Conservation (phyloP, 805 yeast species). For the Saturnispora ahearnii region DNA sequence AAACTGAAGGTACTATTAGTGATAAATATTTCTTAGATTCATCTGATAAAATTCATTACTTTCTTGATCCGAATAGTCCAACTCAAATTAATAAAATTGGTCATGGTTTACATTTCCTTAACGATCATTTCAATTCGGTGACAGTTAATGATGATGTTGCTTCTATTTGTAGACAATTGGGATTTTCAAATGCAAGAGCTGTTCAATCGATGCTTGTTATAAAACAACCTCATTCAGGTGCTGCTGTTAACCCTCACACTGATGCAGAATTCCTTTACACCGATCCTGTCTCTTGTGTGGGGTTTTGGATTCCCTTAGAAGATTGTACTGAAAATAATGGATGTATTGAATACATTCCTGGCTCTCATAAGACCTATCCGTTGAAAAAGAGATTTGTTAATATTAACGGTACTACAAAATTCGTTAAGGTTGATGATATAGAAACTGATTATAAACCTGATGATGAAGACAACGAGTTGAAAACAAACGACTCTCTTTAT, state of each 20-base stretch:
- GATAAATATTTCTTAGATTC: conserved; percentile 64
- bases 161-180: conserved; percentile 43
- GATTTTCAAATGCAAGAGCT: conserved; percentile 57
- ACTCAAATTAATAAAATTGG: conserved; percentile 60
- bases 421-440: conserved; percentile 27
- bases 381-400: conserved; percentile 58
- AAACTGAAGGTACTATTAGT: conserved; percentile 53
- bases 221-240: conserved; percentile 67
- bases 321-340: conserved; percentile 63
- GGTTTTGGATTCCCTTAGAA: conserved; percentile 77
- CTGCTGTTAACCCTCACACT: conserved; percentile 69
- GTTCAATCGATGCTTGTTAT: conserved; percentile 73
- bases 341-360: conserved; percentile 60
- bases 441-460: conserved; percentile 16
- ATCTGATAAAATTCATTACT: conserved; percentile 58
- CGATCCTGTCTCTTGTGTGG: conserved; percentile 60
- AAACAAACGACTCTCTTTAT: conserved; percentile 35
- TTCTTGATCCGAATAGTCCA: conserved; percentile 66
- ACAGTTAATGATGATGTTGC: conserved; percentile 45
- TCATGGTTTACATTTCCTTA: conserved; percentile 60
- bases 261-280: conserved; percentile 70
- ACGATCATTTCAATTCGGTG: conserved; percentile 37
- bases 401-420: conserved; percentile 48
- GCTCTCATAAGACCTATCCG: conserved; percentile 52
- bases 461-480: conserved; percentile 18